Percentiles rank a stretch among this genome's conserved stretches.
Conservation (phyloP, 2,329 filamentous ascomycete genomes). For the Metarhizium sp. region DNA sequence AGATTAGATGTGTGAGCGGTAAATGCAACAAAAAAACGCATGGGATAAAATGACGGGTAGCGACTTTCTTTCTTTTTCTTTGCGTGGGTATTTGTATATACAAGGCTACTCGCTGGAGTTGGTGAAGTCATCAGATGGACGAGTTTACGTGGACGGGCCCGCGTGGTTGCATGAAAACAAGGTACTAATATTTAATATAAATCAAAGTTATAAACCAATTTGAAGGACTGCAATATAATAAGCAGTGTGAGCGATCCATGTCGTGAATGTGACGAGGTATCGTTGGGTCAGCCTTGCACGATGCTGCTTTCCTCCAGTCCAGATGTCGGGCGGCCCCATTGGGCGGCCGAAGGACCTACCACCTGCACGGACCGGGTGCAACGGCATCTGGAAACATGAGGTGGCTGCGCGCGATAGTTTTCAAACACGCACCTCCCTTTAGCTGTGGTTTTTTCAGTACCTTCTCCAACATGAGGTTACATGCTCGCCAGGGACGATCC, state of each 20-base stretch:
- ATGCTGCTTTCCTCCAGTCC: too few relatives aligned
- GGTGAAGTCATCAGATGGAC: background rate
- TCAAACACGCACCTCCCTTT: too few relatives aligned
- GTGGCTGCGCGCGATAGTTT: background rate
- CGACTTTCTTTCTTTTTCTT: background rate
- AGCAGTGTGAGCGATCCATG: too few relatives aligned
- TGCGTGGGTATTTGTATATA: background rate
- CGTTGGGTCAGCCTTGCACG: too few relatives aligned
- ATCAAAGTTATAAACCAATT: background rate
- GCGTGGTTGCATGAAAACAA: background rate
- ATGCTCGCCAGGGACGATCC: background rate
- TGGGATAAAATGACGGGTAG: constrained; percentile 1
- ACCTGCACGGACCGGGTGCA: background rate
- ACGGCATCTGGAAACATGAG: background rate
- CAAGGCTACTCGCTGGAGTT: constrained; percentile 3
- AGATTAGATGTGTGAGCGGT: constrained; percentile 21
- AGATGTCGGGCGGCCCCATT: too few relatives aligned
- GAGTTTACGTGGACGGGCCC: background rate
- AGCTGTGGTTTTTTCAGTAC: too few relatives aligned
- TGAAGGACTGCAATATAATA: too few relatives aligned
- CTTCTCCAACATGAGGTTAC: background rate
- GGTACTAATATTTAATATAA: constrained; percentile 4
- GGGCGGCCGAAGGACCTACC: background rate
- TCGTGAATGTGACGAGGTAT: background rate
- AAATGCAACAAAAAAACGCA: background rate